Base-by-base conservation (phyloP, 257 asterid genomes). In the Capsicum rhomboideum region DNA sequence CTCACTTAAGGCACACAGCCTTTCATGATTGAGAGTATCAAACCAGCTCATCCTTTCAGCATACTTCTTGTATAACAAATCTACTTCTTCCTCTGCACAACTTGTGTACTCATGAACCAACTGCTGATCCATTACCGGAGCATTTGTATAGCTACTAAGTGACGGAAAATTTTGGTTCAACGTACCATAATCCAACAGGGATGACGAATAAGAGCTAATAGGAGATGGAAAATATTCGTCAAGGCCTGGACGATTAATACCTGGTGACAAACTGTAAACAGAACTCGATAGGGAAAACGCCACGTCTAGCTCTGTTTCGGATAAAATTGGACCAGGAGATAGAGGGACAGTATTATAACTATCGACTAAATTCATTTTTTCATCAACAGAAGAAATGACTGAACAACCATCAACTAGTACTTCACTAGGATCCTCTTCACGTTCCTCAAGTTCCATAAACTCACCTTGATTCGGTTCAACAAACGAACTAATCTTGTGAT, bases 1-100 rank as follows among this genome's bases (percentile, higher is more conserved):
- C 90, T 84, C 63, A 92, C 96, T 87, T 69, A 90, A 81, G 72
- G 94, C 95, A 71, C 82, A 85, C 18, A 87, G 78, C 49, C 92
- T 92, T 68, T 92, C 97, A 6, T 74, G 89, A 59, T 85, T 85
- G 53, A 93, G 95, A 63, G 85, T 67, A 68, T 92, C 87, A 83
- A 88, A 92, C 91, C 94, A 92, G 69, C 83, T 89, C 93, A 92
- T 88, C 80, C 91, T 90, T 82, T 92, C 89, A 18, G 81, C 63
- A 52, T 91, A 91, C 71, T 59, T 86, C 4, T 56, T 66, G 75
- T 90, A 88, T 46, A 93, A 87, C 13, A 87, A 55, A 83, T 86
- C 93, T 13, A 37, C 23, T 80, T 84, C 87, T 56, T 86, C 72
- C 49, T 56, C 49, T 18, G 6, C 44, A 20, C 23, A 12, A 21